Conservation (phyloP, 495 filamentous ascomycete species). For the Podospora conica region DNA sequence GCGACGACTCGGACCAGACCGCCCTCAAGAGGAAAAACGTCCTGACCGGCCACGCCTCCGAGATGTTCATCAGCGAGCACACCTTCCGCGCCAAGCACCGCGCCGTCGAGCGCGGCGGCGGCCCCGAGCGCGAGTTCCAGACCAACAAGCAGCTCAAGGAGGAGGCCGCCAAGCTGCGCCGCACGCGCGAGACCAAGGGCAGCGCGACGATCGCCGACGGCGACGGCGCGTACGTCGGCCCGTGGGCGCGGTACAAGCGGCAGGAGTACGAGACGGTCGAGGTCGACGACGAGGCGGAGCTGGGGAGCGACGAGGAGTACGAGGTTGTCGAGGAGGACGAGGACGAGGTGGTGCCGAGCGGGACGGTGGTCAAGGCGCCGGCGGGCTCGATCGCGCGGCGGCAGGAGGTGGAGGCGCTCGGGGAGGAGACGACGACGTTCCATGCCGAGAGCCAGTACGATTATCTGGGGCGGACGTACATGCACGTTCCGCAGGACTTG, state of each 20-base stretch:
- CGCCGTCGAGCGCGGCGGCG: slow-evolving; percentile 56
- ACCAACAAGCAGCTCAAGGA: slow-evolving; percentile 53
- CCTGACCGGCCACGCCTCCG: slow-evolving; percentile 81
- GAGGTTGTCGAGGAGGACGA: slow-evolving; percentile 59
- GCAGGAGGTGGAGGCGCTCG: slow-evolving; percentile 51
- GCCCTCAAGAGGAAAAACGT: slow-evolving; percentile 75
- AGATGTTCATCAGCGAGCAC: slow-evolving; percentile 81
- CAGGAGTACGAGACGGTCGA: slow-evolving; percentile 57
- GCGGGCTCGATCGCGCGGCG: slow-evolving; percentile 51
- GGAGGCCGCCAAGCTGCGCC: slow-evolving; percentile 54
- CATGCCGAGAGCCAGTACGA: slow-evolving; percentile 77
- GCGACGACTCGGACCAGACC: slow-evolving; percentile 50
- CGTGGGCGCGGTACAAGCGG: slow-evolving; percentile 80
- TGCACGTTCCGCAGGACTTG: slow-evolving; percentile 95
- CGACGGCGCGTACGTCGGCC: slow-evolving; percentile 79
- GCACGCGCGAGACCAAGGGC: slow-evolving; percentile 76
- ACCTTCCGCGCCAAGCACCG: slow-evolving; percentile 79
- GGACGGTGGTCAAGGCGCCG: slow-evolving; percentile 45
- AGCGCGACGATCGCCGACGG: slow-evolving; percentile 78
- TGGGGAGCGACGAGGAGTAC: slow-evolving; percentile 74
- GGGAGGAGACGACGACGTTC: slow-evolving; percentile 79
- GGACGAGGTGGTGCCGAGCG: slow-evolving; percentile 51
- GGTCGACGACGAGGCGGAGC: slow-evolving; percentile 50
- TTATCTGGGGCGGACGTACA: slow-evolving; percentile 86
- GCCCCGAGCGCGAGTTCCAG: slow-evolving; percentile 36